Base-by-base conservation (phyloP, 2,329 filamentous ascomycete genomes). In the Thelonectria discophora region DNA sequence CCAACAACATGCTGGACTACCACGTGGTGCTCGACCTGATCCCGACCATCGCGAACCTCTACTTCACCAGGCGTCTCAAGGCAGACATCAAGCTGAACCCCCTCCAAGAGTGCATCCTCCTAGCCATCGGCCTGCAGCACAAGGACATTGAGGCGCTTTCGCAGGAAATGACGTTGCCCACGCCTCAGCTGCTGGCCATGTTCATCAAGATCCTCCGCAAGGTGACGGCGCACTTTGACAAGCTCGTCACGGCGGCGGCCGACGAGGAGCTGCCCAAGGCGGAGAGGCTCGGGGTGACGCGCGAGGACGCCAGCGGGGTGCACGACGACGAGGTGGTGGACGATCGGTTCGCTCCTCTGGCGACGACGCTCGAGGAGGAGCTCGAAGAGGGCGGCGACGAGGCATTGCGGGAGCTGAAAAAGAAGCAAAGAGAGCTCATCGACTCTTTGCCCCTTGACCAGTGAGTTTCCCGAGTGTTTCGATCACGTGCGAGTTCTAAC, bases 131-230 rank as follows among this genome's bases (percentile, higher is more conserved):
- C 18, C 80, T 98, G 62, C 96, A 99, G 78, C 88, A 91, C 68
- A 98, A 98, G 80, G 89, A 91, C 40, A 82, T 99, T 27, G 92
- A 95, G 13, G 85, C 86, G 12, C 80, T 97, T 9, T 90, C 94
- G 64, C 88, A 89, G 65, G 95, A 99, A 73, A 79, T 97, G 3
- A 85, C 84, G 8, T 79, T 97, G 6, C 87, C 87, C 1, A 85
- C 87, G 2, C 90, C 88, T 46, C 95, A 98, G 79, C 81, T 97
- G 3, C 83, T 99, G 64, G 94, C 94, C 63, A 97, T 98, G 90
- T 98, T 99, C 77, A 92, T 97, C 76, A 99, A 99, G 82, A 90
- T 97, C 63, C 85, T 97, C 62, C 88, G 93, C 67, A 98, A 98
- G 80, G 85, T 97, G 40, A 91, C 91, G 3, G 83, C 86, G 3